phyloP scores from a whole-genome alignment of 208 protist species.

The Crithidia brevicula region DNA sequence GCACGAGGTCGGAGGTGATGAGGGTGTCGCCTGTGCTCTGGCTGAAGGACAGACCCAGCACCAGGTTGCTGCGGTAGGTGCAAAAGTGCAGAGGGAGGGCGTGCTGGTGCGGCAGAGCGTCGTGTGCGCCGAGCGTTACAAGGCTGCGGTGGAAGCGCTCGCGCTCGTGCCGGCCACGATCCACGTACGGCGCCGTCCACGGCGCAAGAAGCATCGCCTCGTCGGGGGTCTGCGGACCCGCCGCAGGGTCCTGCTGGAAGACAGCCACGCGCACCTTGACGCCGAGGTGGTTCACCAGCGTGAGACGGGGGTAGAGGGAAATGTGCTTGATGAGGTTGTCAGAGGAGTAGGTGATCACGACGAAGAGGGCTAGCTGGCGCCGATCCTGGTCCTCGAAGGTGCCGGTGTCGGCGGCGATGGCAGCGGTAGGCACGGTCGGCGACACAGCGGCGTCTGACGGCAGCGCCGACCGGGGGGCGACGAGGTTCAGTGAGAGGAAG shows the following conservation, averaged over 20 bases:
- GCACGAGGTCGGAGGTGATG: slow-evolving; percentile 38
- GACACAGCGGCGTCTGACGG: not conserved
- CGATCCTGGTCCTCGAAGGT: slow-evolving; percentile 31
- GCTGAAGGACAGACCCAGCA: slow-evolving; percentile 56
- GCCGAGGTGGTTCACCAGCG: slow-evolving; percentile 76
- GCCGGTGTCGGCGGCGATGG: not conserved
- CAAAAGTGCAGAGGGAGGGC: slow-evolving; percentile 62
- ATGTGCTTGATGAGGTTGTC: slow-evolving; percentile 61
- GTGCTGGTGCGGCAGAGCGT: slow-evolving; percentile 57
- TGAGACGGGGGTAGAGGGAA: slow-evolving; percentile 66
- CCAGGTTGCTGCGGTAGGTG: slow-evolving; percentile 57
- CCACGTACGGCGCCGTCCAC: slow-evolving; percentile 40
- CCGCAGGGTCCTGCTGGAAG: slow-evolving; percentile 62
- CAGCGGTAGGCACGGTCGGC: not conserved
- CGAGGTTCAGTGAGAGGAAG: slow-evolving; percentile 24
- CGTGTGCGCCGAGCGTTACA: slow-evolving; percentile 58
- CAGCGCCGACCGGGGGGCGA: not conserved
- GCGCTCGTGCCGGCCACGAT: slow-evolving; percentile 18
- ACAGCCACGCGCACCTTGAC: slow-evolving; percentile 57
- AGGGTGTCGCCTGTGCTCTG: slow-evolving; percentile 69
- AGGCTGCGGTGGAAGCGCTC: slow-evolving; percentile 40
- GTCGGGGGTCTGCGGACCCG: slow-evolving; percentile 40
- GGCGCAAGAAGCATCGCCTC: slow-evolving; percentile 38
- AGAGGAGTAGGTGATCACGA: slow-evolving; percentile 40
- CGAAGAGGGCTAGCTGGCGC: slow-evolving; percentile 63